Percentiles rank a stretch among this genome's conserved stretches.
These are phyloP conservation scores for Isoetes engelmannii DNA, from an alignment of 83 land plant genomes.

Conservation along the genomic window DNA sequence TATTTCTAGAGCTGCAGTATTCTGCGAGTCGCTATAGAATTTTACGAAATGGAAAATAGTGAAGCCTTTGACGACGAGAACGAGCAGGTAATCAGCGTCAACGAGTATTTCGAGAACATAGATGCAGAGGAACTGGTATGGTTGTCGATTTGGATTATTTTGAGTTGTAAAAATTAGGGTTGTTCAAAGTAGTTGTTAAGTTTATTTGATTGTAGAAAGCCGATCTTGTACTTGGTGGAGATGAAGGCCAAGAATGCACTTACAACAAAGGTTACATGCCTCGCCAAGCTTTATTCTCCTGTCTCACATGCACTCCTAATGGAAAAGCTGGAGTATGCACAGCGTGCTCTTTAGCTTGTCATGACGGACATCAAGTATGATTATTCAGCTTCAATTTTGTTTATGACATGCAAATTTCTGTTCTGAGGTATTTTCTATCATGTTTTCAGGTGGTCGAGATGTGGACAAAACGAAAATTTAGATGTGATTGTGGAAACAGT, in stretches of 20 bases:
- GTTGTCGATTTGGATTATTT: not conserved
- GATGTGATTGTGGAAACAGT: conserved; percentile 97
- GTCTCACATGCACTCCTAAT: conserved; percentile 71
- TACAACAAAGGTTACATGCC: conserved; percentile 81
- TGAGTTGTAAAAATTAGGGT: not conserved
- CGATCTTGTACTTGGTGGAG: conserved; percentile 92
- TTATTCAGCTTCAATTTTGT: not conserved
- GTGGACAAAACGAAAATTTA: conserved; percentile 91
- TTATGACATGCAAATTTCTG: not conserved
- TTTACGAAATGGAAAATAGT: conserved; percentile 6
- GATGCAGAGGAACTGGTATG: conserved; percentile 52
- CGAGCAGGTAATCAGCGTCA: conserved; percentile 39
- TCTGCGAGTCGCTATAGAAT: too few relatives aligned
- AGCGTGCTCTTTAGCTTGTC: conserved; percentile 82
- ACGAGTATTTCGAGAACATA: conserved; percentile 48
- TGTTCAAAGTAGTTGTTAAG: not conserved
- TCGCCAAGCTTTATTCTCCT: conserved; percentile 90
- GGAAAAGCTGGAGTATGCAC: conserved; percentile 99
- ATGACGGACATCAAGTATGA: conserved; percentile 88
- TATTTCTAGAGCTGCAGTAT: too few relatives aligned
- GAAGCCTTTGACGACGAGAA: conserved; percentile 28
- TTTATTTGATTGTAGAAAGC: conserved; percentile 48
- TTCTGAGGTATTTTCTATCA: not conserved
- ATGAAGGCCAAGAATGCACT: conserved; percentile 95
- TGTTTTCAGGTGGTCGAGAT: conserved; percentile 67